These are phyloP conservation scores for Wickerhamiella sorbophila DNA, from an alignment of 805 yeast species.

Conservation along the genomic window DNA sequence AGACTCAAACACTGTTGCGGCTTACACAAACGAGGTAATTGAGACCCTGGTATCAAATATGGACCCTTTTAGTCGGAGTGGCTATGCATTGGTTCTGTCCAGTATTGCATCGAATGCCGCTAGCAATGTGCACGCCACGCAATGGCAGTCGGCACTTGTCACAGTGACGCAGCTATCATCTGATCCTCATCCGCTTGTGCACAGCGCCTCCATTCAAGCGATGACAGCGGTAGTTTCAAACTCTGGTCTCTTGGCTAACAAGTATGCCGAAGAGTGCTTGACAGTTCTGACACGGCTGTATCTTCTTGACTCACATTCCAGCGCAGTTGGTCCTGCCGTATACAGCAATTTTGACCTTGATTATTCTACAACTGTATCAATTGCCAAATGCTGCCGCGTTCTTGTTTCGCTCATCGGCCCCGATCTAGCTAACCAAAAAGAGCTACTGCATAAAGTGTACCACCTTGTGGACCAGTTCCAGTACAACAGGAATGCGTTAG, in stretches of 20 bases:
- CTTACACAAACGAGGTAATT: slow-evolving; percentile 38
- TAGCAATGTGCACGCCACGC: slow-evolving; percentile 24
- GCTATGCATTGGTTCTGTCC: slow-evolving; percentile 37
- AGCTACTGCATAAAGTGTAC: slow-evolving; percentile 12
- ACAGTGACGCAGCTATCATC: slow-evolving; percentile 36
- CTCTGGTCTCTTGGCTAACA: slow-evolving; percentile 34
- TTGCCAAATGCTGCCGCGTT: slow-evolving; percentile 33
- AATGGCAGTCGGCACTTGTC: slow-evolving; percentile 35
- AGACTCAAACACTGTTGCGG: slow-evolving; percentile 19
- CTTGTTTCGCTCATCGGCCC: slow-evolving; percentile 36
- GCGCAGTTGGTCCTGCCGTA: slow-evolving; percentile 30
- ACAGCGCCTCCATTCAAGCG: slow-evolving; percentile 55
- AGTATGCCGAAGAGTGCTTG: slow-evolving; percentile 33
- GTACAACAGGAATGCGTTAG: slow-evolving; percentile 22
- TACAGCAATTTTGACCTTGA: slow-evolving; percentile 38
- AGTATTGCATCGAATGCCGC: slow-evolving; percentile 31
- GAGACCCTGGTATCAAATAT: slow-evolving; percentile 51
- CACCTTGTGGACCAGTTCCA: slow-evolving; percentile 26
- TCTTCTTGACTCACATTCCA: slow-evolving; percentile 37
- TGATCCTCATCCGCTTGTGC: slow-evolving; percentile 82
- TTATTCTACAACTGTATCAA: slow-evolving; percentile 31
- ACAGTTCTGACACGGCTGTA: slow-evolving; percentile 28
- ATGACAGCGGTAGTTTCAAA: slow-evolving; percentile 41
- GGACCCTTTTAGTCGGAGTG: slow-evolving; percentile 51
- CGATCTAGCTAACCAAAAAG: slow-evolving; percentile 23